Percentiles rank a stretch among this genome's conserved stretches.
These are phyloP conservation scores for Xerocomus brunneocitrinus DNA, from an alignment of 768 basidiomycete species.

Conservation along the genomic window DNA sequence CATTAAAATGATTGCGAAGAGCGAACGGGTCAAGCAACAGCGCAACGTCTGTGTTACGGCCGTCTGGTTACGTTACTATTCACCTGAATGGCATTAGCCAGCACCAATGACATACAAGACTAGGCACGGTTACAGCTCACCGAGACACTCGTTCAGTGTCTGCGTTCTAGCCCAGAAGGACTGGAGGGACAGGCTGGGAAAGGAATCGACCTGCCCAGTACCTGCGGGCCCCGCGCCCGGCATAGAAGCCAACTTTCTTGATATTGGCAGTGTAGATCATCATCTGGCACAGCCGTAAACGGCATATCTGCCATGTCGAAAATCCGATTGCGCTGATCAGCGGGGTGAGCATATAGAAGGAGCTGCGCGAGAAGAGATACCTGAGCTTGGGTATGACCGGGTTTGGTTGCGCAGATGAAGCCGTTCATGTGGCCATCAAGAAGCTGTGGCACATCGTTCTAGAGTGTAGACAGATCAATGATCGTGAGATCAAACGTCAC, in stretches of 20 bases:
- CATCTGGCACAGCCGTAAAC: constrained; percentile 41
- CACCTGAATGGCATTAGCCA: constrained; percentile 32
- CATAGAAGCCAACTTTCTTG: constrained; percentile 41
- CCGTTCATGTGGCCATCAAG: too few species aligned
- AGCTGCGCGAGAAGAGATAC: constrained; percentile 8
- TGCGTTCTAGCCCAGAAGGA: constrained; percentile 41
- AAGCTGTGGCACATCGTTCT: constrained; percentile 32
- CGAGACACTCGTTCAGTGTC: constrained; percentile 44
- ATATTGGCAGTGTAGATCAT: constrained; percentile 33
- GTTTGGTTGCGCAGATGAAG: too few species aligned
- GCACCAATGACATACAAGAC: neutral
- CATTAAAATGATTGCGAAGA: constrained; percentile 44
- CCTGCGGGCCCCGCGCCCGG: constrained; percentile 46
- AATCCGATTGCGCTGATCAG: constrained; percentile 39
- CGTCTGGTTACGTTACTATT: constrained; percentile 42
- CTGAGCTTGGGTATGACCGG: constrained; percentile 4
- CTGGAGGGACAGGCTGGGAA: neutral
- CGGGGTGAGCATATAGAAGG: constrained; percentile 10
- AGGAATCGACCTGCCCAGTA: constrained; percentile 38
- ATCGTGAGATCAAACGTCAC: constrained; percentile 31
- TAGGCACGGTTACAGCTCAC: constrained; percentile 34
- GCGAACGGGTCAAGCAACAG: constrained; percentile 45
- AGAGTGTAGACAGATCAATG: constrained; percentile 33
- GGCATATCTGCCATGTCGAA: constrained; percentile 46
- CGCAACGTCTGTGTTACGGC: constrained; percentile 42